Evolutionary conservation across 352 stramenopile genomes (phyloP), one percentile per base, ranked within the genome.

Genomic region (Pythium biforme): DNA sequence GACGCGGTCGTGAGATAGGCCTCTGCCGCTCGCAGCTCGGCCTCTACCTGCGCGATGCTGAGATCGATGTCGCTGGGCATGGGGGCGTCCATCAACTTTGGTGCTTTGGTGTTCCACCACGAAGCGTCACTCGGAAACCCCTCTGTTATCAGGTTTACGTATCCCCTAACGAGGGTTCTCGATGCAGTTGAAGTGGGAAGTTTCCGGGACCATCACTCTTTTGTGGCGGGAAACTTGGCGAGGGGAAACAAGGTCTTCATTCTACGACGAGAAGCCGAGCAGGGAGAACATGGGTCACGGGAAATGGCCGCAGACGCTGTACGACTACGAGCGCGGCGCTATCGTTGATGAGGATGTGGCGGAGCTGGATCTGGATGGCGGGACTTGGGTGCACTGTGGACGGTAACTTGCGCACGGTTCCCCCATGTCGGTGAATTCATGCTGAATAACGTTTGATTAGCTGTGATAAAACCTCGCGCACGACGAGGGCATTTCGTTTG

Each of bases 31-130:
- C 71, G 79, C 20, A 92, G 70, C 49, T 92, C 83, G 20, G 86
- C 77, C 54, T 92, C 79, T 3, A 90, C 74, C 55, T 89, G 72
- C 34, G 75, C 73, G 34, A 92, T 57, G 40, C 72, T 89, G 45
- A 86, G 64, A 4, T 59, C 40, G 25, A 64, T 46, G 33, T 50
- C 67, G 31, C 31, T 37, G 8, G 31, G 4, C 46, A 40, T 31
- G 6, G 37, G 20, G 15, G 17, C 7, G 27, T 53, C 29, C 58
- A 66, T 54, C 1, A 26, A 37, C 27, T 17, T 14, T 15, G 40
- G 34, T 40, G 34, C 34, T 17, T 33, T 33, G 29, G 34, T 43
- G 37, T 17, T 17, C 37, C 37, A 43, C n/a, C n/a, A 48, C 55
- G 52, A 72, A 75, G 37, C 48, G 64, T 50, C 59, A 62, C 63